Evolutionary conservation across 768 basidiomycete species (phyloP).

Genomic region (Suillus clintonianus): DNA sequence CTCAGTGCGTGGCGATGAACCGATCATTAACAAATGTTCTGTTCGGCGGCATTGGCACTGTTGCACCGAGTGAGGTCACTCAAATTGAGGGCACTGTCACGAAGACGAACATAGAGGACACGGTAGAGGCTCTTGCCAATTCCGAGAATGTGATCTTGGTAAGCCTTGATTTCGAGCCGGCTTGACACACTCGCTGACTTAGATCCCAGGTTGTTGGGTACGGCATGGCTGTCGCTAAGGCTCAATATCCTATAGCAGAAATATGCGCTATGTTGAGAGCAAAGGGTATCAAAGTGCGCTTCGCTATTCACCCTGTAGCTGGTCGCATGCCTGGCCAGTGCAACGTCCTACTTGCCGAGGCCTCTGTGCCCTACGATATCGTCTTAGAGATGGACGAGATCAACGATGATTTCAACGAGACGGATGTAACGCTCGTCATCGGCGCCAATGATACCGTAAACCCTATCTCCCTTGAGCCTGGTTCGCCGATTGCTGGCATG

Average conservation of each 20-base stretch:
- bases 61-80: constrained; percentile 54
- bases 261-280: constrained; percentile 72
- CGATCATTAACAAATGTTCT: constrained; percentile 82
- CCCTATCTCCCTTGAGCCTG: constrained; percentile 84
- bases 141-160: constrained; percentile 85
- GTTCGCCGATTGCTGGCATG: constrained; percentile 90
- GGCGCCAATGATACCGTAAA: constrained; percentile 94
- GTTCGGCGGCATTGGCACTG: constrained; percentile 79
- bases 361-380: constrained; percentile 89
- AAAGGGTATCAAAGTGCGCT: constrained; percentile 79
- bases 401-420: constrained; percentile 87
- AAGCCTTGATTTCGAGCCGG: constrained; percentile 7
- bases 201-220: constrained; percentile 71
- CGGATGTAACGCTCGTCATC: constrained; percentile 88
- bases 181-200: constrained; percentile 8
- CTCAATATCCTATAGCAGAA: constrained; percentile 78
- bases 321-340: constrained; percentile 94
- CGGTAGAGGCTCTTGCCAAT: constrained; percentile 74
- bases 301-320: constrained; percentile 88
- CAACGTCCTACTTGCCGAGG: constrained; percentile 89
- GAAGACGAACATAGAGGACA: constrained; percentile 77
- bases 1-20: constrained; percentile 90
- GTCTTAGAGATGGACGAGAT: constrained; percentile 95
- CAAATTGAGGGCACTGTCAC: constrained; percentile 86
- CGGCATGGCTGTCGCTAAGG: constrained; percentile 92